Evolutionary conservation across 2,329 filamentous ascomycete species (phyloP).

Genomic region (Alternaria atra): DNA sequence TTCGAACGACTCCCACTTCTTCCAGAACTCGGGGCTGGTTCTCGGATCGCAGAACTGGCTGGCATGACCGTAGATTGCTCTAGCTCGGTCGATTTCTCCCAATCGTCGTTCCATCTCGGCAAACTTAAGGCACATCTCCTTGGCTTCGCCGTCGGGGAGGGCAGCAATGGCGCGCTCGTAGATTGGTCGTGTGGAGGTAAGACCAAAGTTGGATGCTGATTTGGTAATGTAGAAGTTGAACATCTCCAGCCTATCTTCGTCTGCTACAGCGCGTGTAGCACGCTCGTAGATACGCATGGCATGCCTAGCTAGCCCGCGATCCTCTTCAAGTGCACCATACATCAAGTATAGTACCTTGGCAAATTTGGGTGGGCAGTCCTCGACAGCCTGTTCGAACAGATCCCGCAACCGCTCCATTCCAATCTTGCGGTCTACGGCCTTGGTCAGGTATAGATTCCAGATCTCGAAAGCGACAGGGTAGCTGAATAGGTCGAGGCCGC

Average conservation of each 20-base stretch:
- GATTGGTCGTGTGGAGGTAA: slow-evolving; percentile 92
- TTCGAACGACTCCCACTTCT: slow-evolving; percentile 96
- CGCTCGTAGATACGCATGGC: slow-evolving; percentile 99
- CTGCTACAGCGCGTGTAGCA: slow-evolving; percentile 90
- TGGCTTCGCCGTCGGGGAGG: slow-evolving; percentile 90
- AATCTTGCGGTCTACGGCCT: slow-evolving; percentile 95
- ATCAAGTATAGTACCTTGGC: slow-evolving; percentile 96
- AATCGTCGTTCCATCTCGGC: slow-evolving; percentile 94
- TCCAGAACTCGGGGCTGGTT: slow-evolving; percentile 90
- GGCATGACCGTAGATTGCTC: slow-evolving; percentile 95
- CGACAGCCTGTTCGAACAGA: slow-evolving; percentile 95
- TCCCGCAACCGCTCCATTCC: slow-evolving; percentile 93
- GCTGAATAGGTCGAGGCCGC: slow-evolving; percentile 95
- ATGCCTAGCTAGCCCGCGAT: slow-evolving; percentile 90
- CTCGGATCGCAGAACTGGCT: slow-evolving; percentile 97
- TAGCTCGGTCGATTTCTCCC: slow-evolving; percentile 91
- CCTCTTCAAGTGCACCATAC: slow-evolving; percentile 97
- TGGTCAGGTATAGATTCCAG: slow-evolving; percentile 98
- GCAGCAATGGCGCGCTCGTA: slow-evolving; percentile 95
- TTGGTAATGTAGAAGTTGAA: slow-evolving; percentile 99
- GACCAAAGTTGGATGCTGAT: slow-evolving; percentile 95
- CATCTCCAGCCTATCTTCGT: slow-evolving; percentile 95
- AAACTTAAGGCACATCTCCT: slow-evolving; percentile 98
- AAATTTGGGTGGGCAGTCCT: slow-evolving; percentile 93
- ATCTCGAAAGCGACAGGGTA: slow-evolving; percentile 98